Evolutionary conservation across 805 yeast species (phyloP).

Genomic region (Yarrowia alimentaria): DNA sequence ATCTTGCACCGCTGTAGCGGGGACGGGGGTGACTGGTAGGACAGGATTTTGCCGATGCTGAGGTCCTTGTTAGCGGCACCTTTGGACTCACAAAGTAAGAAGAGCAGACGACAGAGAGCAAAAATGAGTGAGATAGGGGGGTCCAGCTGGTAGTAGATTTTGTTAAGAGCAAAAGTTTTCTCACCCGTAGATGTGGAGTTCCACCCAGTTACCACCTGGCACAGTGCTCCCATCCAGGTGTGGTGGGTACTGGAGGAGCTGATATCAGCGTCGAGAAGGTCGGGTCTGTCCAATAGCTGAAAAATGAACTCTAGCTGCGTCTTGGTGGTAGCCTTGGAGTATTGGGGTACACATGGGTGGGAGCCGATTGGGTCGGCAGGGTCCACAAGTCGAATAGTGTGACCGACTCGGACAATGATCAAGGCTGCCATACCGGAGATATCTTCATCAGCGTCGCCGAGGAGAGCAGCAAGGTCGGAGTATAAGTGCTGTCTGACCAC

Average conservation of each 20-base stretch:
- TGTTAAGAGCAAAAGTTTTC: neutral
- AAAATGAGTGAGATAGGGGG: constrained; percentile 11
- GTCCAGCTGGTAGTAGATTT: neutral
- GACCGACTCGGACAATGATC: constrained; percentile 4
- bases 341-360: constrained; percentile 13
- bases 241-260: constrained; percentile 3
- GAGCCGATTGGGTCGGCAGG: constrained; percentile 1
- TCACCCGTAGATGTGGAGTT: neutral
- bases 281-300: constrained; percentile 12
- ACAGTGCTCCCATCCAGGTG: constrained; percentile 24
- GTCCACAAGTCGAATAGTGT: neutral
- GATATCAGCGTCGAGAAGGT: neutral
- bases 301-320: constrained; percentile 12
- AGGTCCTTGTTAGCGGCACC: constrained; percentile 15
- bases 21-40: constrained; percentile 4
- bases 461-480: neutral
- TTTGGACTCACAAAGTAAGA: constrained; percentile 7
- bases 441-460: constrained; percentile 3
- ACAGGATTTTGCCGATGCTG: neutral
- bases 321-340: neutral
- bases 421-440: constrained; percentile 5
- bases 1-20: constrained; percentile 6
- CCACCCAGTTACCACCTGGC: constrained; percentile 10
- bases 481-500: constrained; percentile 7
- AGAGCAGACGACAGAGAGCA: constrained; percentile 9